Conservation (phyloP, 2,329 filamentous ascomycete species). For the Epichloe amarillans region DNA sequence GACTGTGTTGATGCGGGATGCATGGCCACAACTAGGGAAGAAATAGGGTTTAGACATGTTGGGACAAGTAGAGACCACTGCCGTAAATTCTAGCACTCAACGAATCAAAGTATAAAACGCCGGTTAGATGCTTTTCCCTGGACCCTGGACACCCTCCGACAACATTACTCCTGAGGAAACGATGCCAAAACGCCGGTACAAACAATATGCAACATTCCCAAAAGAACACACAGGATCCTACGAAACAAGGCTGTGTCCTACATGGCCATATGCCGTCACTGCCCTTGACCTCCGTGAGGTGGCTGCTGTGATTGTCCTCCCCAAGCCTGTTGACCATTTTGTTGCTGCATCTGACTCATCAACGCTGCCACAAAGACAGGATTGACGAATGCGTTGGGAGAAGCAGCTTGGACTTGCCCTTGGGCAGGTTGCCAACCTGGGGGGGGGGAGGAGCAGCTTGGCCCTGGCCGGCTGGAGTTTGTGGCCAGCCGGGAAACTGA, state of each 20-base stretch:
- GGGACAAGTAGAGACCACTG: too few species aligned
- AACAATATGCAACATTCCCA: neutral
- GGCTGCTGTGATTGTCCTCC: slow-evolving; percentile 14
- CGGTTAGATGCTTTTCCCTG: neutral
- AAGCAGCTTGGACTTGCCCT: slow-evolving; percentile 16
- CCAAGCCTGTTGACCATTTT: slow-evolving; percentile 16
- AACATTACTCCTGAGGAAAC: too few species aligned
- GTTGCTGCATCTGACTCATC: slow-evolving; percentile 30
- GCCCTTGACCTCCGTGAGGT: slow-evolving; percentile 15
- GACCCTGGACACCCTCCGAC: too few species aligned
- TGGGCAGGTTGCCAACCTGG: slow-evolving; percentile 15
- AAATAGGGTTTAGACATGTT: too few species aligned
- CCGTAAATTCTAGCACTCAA: too few species aligned
- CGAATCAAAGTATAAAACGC: neutral
- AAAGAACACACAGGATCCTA: neutral
- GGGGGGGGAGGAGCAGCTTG: slow-evolving; percentile 19
- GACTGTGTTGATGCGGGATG: too few species aligned
- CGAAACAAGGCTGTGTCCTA: neutral
- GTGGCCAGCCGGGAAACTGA: slow-evolving; percentile 30
- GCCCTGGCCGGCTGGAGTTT: slow-evolving; percentile 11
- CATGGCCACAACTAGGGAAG: too few species aligned
- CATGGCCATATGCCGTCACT: slow-evolving; percentile 9
- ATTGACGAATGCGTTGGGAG: slow-evolving; percentile 37
- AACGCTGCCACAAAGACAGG: slow-evolving; percentile 42
- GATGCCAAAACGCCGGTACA: neutral